Percentiles rank a stretch among this genome's conserved stretches.
Conservation (phyloP, 208 protist species). For the Wallacemonas sp. region DNA sequence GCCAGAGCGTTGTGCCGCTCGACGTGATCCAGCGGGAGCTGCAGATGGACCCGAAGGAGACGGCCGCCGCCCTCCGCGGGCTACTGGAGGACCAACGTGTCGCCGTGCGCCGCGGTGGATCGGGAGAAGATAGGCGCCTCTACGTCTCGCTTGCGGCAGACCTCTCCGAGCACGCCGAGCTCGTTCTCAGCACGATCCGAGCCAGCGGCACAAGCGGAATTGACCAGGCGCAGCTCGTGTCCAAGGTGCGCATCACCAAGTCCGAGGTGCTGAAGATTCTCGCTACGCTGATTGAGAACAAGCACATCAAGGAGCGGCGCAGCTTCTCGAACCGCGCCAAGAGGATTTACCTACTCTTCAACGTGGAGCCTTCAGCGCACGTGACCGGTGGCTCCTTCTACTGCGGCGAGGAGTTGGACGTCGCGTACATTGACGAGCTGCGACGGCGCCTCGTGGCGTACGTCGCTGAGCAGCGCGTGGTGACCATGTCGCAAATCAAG, state of each 20-base stretch:
- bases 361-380: conserved; percentile 72
- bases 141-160: conserved; percentile 60
- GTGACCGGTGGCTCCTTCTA: conserved; percentile 88
- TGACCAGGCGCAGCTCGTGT: conserved; percentile 63
- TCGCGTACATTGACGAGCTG: conserved; percentile 80
- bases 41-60: conserved; percentile 28
- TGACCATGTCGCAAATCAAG: conserved; percentile 45
- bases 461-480: conserved; percentile 33
- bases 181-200: conserved; percentile 70
- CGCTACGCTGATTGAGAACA: conserved; percentile 44
- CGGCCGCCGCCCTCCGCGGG: conserved; percentile 50
- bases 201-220: conserved; percentile 67
- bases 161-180: conserved; percentile 56
- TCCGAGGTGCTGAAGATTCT: conserved; percentile 74
- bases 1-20: conserved; percentile 48
- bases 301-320: conserved; percentile 75
- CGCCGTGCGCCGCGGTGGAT: conserved; percentile 38
- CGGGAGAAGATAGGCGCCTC: conserved; percentile 31
- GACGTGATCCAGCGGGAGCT: conserved; percentile 52
- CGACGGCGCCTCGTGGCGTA: conserved; percentile 58
- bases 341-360: conserved; percentile 77
- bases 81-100: conserved; percentile 58
- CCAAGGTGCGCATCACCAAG: conserved; percentile 60
- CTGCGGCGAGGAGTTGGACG: conserved; percentile 78
- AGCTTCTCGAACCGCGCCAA: conserved; percentile 84